Base-by-base conservation (phyloP, 2,329 filamentous ascomycete genomes). In the Beauveria sp. region DNA sequence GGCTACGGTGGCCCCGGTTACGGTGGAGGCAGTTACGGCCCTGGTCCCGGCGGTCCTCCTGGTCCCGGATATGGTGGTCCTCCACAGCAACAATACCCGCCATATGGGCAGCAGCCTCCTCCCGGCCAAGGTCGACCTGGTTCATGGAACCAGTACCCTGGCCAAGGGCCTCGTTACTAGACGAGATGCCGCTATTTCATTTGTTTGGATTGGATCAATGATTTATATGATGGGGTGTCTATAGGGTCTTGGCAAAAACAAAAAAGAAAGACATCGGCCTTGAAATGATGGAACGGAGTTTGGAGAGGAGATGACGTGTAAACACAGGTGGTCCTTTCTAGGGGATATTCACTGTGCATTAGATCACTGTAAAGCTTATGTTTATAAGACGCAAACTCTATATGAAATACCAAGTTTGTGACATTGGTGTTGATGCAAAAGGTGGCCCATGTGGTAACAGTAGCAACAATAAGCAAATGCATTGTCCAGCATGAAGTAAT, bases 81-180 rank as follows among this genome's bases (percentile, higher is more conserved):
- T 37, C 61, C 64, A 2, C 66, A 65, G 22, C 68, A 70, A 51
- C 63, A 65, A 12, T 64, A 68, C 40, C 65, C 66, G 44, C 64
- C 65, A 7, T 66, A 70, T 47, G 66, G 65, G 8, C 65, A 68
- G 14, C 66, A 65, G 20, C 68, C 64, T 56, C 61, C 64, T 52
- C 55, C 65, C 57, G 65, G 64, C n/a, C 66, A 71, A 34, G 57
- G 57, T 22, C 56, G 48, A 2, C 68, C 67, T 18, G 65, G 70
- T 7, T 67, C 68, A 10, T 76, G 73, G 73, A 69, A 67, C 51
- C 69, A 74, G 55, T 76, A 76, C 55, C 73, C 73, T n/a, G 74
- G 75, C 16, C 73, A 75, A 61, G 67, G 67, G 53, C 73, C 70
- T 48, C 67, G 71, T n/a, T 73, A 73, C 62, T 73, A 63, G 40